Evolutionary conservation across 1,284 basidiomycete species (phyloP).

Genomic region (Tilletia walkeri): DNA sequence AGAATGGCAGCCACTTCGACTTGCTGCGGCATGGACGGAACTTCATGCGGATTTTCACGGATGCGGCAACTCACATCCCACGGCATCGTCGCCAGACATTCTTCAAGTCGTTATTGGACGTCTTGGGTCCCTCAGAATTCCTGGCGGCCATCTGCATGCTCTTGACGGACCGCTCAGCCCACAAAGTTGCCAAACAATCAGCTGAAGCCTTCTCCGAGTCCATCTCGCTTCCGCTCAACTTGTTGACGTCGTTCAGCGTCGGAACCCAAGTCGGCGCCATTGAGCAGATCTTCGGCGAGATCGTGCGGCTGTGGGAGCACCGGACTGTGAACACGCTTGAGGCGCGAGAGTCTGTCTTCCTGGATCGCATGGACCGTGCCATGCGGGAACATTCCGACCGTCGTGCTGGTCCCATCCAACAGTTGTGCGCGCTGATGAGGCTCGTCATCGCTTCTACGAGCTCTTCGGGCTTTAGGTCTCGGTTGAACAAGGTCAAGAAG

Average conservation of each 20-base stretch:
- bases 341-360: slow-evolving; percentile 5
- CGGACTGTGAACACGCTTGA: slow-evolving; percentile 23
- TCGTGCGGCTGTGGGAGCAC: slow-evolving; percentile 34
- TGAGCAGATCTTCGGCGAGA: slow-evolving; percentile 38
- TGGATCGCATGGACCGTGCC: slow-evolving; percentile 15
- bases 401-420: not conserved
- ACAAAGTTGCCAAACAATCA: slow-evolving; percentile 70
- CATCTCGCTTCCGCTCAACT: slow-evolving; percentile 63
- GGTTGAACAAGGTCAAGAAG: not conserved
- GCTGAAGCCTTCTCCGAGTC: slow-evolving; percentile 60
- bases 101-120: slow-evolving; percentile 84
- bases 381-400: slow-evolving; percentile 12
- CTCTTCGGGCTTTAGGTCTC: not conserved
- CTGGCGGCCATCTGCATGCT: slow-evolving; percentile 81
- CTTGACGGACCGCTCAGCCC: slow-evolving; percentile 74
- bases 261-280: slow-evolving; percentile 50
- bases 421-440: not conserved
- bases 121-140: slow-evolving; percentile 78
- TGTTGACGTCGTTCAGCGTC: slow-evolving; percentile 68
- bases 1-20: slow-evolving; percentile 27
- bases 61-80: slow-evolving; percentile 81
- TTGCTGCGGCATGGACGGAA: slow-evolving; percentile 56
- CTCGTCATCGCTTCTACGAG: not conserved
- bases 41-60: slow-evolving; percentile 82
- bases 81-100: slow-evolving; percentile 84